Evolutionary conservation across 2,329 filamentous ascomycete species (phyloP).

Genomic region (Clonostachys chloroleuca): DNA sequence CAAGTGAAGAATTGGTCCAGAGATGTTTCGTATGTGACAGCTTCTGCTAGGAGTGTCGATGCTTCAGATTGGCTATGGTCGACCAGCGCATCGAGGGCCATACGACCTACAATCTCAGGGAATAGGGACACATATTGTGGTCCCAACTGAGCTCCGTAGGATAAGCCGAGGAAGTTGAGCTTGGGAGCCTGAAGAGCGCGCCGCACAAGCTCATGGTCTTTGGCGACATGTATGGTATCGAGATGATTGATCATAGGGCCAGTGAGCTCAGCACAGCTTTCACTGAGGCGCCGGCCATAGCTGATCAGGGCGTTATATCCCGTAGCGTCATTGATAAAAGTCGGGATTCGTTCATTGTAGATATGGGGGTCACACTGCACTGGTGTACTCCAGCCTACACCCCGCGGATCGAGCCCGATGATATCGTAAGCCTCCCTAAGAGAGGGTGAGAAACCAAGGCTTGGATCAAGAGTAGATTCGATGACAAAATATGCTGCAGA

Average conservation of each 20-base stretch:
- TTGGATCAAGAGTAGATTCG: conserved; percentile 1
- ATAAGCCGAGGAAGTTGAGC: conserved; percentile 26
- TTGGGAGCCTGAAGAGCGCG: conserved; percentile 11
- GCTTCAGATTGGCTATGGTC: conserved; percentile 13
- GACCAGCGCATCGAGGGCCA: conserved; percentile 17
- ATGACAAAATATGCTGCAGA: conserved; percentile 1
- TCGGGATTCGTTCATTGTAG: conserved; percentile 9
- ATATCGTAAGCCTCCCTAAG: conserved; percentile 26
- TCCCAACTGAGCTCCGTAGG: conserved; percentile 28
- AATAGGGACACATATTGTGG: conserved; percentile 22
- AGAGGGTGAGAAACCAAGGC: conserved; percentile 6
- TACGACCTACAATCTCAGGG: conserved; percentile 13
- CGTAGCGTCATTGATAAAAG: conserved; percentile 1
- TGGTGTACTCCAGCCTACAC: conserved; percentile 30
- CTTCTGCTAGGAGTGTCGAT: conserved; percentile 6
- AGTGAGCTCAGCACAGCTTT: conserved; percentile 12
- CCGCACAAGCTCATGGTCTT: conserved; percentile 14
- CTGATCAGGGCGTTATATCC: conserved; percentile 6
- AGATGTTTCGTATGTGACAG: conserved; percentile 8
- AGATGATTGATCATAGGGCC: conserved; percentile 12
- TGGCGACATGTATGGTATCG: conserved; percentile 12
- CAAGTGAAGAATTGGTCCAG: conserved; percentile 12
- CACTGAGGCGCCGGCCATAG: conserved; percentile 7
- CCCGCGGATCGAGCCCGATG: conserved; percentile 36
- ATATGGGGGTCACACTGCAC: conserved; percentile 28